Evolutionary conservation across 2,329 filamentous ascomycete species (phyloP).

Genomic region (Cryphonectria japonica): DNA sequence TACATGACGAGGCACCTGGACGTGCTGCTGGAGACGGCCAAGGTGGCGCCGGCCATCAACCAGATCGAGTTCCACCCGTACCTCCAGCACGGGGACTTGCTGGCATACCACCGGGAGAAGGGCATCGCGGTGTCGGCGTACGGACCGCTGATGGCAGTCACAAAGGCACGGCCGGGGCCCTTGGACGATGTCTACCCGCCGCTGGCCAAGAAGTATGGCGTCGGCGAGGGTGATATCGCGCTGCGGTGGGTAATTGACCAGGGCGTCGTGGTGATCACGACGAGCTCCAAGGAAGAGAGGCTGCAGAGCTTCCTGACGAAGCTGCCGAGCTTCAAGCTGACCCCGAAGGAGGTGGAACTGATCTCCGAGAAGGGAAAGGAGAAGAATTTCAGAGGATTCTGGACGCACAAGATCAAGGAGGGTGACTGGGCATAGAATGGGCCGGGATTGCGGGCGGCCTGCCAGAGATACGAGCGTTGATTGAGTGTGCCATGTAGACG

Average conservation of each 20-base stretch:
- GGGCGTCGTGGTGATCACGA: conserved; percentile 62
- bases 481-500: too few species aligned
- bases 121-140: conserved; percentile 43
- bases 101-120: conserved; percentile 45
- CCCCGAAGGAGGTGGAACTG: conserved; percentile 59
- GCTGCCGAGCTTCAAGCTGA: conserved; percentile 60
- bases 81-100: conserved; percentile 61
- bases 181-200: conserved; percentile 54
- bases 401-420: conserved; percentile 54
- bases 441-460: too few species aligned
- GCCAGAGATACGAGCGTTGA: too few species aligned
- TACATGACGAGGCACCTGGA: conserved; percentile 64
- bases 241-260: conserved; percentile 63
- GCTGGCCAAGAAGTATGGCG: conserved; percentile 55
- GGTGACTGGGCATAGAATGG: conserved; percentile 45
- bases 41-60: conserved; percentile 69
- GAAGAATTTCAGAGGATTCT: conserved; percentile 67
- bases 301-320: conserved; percentile 59
- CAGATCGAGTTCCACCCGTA: conserved; percentile 85
- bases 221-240: conserved; percentile 56
- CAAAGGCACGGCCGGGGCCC: conserved; percentile 55
- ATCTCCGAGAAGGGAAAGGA: conserved; percentile 59
- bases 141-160: conserved; percentile 38
- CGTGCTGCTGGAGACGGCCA: conserved; percentile 60
- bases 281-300: conserved; percentile 61